These are phyloP conservation scores for Phanerochaete sordida DNA, from an alignment of 768 basidiomycete genomes.

Conservation along the genomic window DNA sequence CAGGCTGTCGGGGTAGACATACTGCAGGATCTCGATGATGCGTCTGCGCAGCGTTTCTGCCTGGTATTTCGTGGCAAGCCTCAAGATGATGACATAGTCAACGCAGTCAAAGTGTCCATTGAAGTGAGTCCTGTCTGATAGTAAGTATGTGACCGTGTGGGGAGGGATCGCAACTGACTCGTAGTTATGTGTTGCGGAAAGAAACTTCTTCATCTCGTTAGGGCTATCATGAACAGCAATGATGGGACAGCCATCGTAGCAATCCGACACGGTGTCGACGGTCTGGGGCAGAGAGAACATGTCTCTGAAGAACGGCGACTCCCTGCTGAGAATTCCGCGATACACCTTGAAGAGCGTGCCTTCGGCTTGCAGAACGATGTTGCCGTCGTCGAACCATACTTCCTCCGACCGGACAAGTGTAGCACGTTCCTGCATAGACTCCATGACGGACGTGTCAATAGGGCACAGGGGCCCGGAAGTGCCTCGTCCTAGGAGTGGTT, in stretches of 20 bases:
- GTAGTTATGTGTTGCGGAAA: conserved; percentile 10
- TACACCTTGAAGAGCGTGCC: conserved; percentile 24
- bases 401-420: conserved; percentile 1
- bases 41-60: background rate
- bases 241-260: conserved; percentile 23
- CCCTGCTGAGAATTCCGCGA: conserved; percentile 19
- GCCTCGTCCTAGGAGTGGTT: too few species aligned
- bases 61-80: background rate
- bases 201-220: conserved; percentile 13
- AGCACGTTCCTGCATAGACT: background rate
- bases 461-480: too few species aligned
- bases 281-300: conserved; percentile 3
- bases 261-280: conserved; percentile 2
- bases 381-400: conserved; percentile 28
- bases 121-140: background rate
- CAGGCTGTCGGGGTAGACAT: background rate
- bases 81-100: background rate
- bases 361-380: conserved; percentile 22
- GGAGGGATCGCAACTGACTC: background rate
- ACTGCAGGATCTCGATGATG: background rate
- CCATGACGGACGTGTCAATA: too few species aligned
- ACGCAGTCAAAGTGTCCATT: background rate
- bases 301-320: conserved; percentile 17
- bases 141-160: background rate
- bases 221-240: conserved; percentile 14